Evolutionary conservation across 345 rosid genomes (phyloP).

Genomic region (Gossypium thurberi): DNA sequence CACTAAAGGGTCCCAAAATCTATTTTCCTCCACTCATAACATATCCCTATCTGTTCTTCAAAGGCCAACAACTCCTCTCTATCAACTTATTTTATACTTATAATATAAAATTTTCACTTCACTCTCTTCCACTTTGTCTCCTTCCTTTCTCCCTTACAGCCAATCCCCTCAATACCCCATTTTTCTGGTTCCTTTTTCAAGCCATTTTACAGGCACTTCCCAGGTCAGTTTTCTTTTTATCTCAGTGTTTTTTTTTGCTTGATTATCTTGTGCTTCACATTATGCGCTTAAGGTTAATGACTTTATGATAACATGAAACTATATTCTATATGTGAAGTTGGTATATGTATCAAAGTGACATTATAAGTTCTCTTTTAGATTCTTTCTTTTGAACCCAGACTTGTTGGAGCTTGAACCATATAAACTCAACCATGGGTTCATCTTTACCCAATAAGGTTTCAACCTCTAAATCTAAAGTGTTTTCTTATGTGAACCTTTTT

Average conservation of each 20-base stretch:
- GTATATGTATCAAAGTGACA: background rate
- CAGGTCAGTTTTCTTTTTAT: conserved; percentile 27
- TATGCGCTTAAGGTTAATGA: background rate
- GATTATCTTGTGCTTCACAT: background rate
- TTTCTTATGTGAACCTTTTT: background rate
- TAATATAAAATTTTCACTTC: background rate
- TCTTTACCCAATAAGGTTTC: background rate
- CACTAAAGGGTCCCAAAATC: conserved; percentile 27
- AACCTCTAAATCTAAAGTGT: background rate
- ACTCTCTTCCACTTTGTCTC: background rate
- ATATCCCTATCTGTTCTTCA: conserved; percentile 74
- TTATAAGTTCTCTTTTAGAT: background rate
- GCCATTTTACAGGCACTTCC: conserved; percentile 20
- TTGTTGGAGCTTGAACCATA: background rate
- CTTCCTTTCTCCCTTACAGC: conserved; percentile 7
- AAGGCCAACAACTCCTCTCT: conserved; percentile 38
- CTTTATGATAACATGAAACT: background rate
- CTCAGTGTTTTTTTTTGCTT: background rate
- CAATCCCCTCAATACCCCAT: conserved; percentile 14
- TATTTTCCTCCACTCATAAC: conserved; percentile 56
- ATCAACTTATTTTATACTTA: background rate
- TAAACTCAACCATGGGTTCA: background rate
- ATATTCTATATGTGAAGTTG: too few relatives aligned
- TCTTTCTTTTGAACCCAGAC: background rate
- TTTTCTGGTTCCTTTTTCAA: conserved; percentile 13